Evolutionary conservation across 495 filamentous ascomycete genomes (phyloP), one percentile per base, ranked within the genome.

Genomic region (Penicillium crystallinum): DNA sequence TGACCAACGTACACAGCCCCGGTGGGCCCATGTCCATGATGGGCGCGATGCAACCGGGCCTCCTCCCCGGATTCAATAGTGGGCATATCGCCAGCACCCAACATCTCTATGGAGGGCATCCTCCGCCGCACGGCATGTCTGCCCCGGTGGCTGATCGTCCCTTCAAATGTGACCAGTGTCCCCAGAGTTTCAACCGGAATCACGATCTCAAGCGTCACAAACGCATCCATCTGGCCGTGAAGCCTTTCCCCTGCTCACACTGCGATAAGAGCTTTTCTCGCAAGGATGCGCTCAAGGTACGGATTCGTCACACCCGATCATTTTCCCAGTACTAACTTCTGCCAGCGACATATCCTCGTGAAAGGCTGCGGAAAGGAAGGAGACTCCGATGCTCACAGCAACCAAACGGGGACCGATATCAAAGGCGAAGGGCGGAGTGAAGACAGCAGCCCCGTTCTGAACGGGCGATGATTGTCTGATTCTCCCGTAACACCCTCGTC

Each of bases 261-360:
- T 98, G 93, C 62, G 91, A 96, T 29, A 98, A 97, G 81, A 93
- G 89, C 68, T 98, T 98, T 59, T 96, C 90, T 17, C 75, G 93
- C 35, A 98, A 97, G 67, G 93, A 98, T 76, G 93, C 93, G 17
- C 77, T 98, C 12, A 98, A 98, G 88, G 93, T 97, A 62, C 53
- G 78, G 52, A 18, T 46, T 36, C 12, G 17, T 35, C 43, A 25
- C 46, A 54, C 51, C 10, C 47, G 54, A 41, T 45, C 9, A 49
- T 54, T 42, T 11, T 41, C 11, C 25, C 27, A 29, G 6, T 31
- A 46, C 62, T 66, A 53, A 65, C 50, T 5, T 3, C 14, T 38
- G 3, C n/a, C 59, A 97, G 92, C 80, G 92, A 60, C 93, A 97
- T 75, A 84, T 88, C 37, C 81, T 97, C 8, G 92, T 97, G 56